A percentile compares a stretch with the other conserved stretches of the same genome.
Evolutionary conservation across 768 basidiomycete species (phyloP).

Genomic region (Leccinellum luteum): DNA sequence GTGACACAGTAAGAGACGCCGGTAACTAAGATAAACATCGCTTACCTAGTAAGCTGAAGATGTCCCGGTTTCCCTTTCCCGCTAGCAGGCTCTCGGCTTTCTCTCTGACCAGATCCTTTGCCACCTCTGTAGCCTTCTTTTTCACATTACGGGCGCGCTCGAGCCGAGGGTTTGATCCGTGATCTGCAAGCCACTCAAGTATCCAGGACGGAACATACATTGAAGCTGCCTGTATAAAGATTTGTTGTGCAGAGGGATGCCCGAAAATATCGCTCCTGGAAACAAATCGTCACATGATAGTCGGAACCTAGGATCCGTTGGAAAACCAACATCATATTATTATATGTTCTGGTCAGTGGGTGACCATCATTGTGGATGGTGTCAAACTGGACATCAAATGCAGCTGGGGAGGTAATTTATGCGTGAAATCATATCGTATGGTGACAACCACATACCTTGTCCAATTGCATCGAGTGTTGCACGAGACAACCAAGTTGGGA

Average conservation of each 20-base stretch:
- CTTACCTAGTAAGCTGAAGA: conserved; percentile 40
- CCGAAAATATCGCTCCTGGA: conserved; percentile 16
- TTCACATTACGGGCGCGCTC: conserved; percentile 15
- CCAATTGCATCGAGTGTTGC: conserved; percentile 37
- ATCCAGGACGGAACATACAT: conserved; percentile 15
- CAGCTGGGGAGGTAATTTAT: conserved; percentile 27
- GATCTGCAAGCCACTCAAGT: conserved; percentile 35
- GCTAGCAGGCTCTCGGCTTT: conserved; percentile 10
- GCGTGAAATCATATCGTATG: not conserved
- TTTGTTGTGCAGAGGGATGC: conserved; percentile 12
- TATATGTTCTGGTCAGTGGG: conserved; percentile 9
- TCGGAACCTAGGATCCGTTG: conserved; percentile 1
- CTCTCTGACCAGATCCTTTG: conserved; percentile 18
- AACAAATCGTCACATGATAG: conserved; percentile 5
- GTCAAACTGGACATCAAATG: conserved; percentile 50
- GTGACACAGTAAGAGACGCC: not conserved
- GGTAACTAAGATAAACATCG: not conserved
- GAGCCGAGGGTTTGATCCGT: conserved; percentile 22
- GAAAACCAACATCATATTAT: conserved; percentile 13
- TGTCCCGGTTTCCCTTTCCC: conserved; percentile 16
- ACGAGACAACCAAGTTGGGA: not conserved
- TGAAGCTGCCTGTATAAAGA: conserved; percentile 16
- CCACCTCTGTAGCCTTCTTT: conserved; percentile 3
- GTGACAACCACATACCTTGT: conserved; percentile 32
- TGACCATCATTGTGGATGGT: conserved; percentile 10